Percentiles rank a stretch among this genome's conserved stretches.
Evolutionary conservation across 345 rosid species (phyloP).

Genomic region (Litchi chinensis): DNA sequence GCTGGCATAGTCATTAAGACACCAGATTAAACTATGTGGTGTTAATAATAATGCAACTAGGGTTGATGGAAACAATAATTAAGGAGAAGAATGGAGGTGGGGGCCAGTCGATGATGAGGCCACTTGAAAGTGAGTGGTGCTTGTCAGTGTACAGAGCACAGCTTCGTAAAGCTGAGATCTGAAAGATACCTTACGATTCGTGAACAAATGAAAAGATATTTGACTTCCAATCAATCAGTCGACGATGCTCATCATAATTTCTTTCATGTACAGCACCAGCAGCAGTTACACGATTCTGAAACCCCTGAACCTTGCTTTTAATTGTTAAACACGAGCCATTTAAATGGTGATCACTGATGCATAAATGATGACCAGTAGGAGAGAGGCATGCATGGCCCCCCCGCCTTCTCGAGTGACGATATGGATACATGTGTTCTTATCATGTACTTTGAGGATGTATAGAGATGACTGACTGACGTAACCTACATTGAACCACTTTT

Average conservation of each 20-base stretch:
- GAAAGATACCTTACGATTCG: neutral
- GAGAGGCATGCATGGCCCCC: neutral
- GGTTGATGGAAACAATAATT: too few species aligned
- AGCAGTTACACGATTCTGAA: too few species aligned
- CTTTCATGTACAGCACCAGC: too few species aligned
- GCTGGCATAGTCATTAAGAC: too few species aligned
- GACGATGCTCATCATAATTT: too few species aligned
- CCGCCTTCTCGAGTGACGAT: too few species aligned
- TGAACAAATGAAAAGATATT: neutral
- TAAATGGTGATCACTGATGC: too few species aligned
- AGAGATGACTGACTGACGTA: neutral
- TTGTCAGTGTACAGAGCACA: neutral
- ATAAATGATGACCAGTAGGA: neutral
- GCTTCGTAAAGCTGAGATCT: neutral
- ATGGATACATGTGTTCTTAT: too few species aligned
- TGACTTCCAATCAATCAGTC: neutral
- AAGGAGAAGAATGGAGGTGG: neutral
- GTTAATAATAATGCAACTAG: neutral
- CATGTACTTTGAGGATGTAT: neutral
- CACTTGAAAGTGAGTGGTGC: neutral
- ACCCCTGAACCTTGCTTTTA: too few species aligned
- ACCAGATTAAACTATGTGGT: too few species aligned
- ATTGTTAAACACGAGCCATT: too few species aligned
- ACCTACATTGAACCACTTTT: neutral
- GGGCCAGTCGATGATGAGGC: neutral